Conservation (phyloP, 139 green algal species). For the Auxenochlorella protothecoides region DNA sequence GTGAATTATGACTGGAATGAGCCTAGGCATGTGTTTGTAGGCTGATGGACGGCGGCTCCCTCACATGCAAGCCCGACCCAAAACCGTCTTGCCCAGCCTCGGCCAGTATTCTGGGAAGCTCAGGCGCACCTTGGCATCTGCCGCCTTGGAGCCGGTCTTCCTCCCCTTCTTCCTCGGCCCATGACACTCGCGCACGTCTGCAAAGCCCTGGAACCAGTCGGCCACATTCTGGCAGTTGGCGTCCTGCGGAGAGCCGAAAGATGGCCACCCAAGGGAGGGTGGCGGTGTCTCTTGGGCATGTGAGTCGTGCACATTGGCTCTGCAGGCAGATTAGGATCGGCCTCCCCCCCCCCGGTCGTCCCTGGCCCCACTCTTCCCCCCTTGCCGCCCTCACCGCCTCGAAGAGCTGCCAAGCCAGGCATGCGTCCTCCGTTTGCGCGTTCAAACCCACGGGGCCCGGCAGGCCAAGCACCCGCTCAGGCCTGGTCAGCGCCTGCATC, state of each 20-base stretch:
- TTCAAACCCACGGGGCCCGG: conserved; percentile 5
- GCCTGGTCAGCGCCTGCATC: conserved; percentile 24
- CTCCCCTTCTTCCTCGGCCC: neutral
- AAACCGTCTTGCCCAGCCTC: too few species aligned
- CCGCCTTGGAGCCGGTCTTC: neutral
- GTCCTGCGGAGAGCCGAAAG: conserved; percentile 17
- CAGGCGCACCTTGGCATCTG: neutral
- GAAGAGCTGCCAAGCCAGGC: conserved; percentile 31
- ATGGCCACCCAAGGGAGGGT: too few species aligned
- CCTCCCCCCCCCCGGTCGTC: too few species aligned
- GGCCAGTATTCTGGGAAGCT: too few species aligned
- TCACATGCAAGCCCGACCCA: too few species aligned
- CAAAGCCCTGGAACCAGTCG: conserved; percentile 39
- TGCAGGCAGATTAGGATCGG: too few species aligned
- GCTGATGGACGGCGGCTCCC: too few species aligned
- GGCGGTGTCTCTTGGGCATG: too few species aligned
- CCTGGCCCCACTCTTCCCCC: too few species aligned
- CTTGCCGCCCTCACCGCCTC: conserved; percentile 11
- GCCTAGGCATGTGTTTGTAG: too few species aligned
- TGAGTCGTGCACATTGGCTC: too few species aligned
- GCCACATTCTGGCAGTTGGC: conserved; percentile 22
- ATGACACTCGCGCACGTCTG: conserved; percentile 2
- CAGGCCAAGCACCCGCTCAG: conserved; percentile 14
- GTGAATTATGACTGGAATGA: too few species aligned
- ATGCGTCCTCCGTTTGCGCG: conserved; percentile 19